phyloP scores from a whole-genome alignment of 768 basidiomycete species.

The Trametes maxima region DNA sequence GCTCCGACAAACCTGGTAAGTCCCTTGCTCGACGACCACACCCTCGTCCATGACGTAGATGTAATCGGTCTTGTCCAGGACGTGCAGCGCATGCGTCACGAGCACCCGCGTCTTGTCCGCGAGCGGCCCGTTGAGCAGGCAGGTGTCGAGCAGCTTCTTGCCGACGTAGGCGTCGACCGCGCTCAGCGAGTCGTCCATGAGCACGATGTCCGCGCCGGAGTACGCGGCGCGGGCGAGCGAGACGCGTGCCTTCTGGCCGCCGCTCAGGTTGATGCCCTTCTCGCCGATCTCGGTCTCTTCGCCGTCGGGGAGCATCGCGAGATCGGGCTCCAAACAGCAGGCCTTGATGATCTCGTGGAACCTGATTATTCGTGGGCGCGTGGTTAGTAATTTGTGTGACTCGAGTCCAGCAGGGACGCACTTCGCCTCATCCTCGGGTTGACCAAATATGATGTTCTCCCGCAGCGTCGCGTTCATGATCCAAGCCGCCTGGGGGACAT shows the following conservation, averaged over 20 bases:
- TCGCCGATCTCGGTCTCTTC: conserved; percentile 76
- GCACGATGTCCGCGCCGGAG: conserved; percentile 68
- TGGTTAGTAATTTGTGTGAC: neutral
- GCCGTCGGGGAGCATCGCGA: conserved; percentile 70
- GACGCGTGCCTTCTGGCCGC: conserved; percentile 60
- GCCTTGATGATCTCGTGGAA: conserved; percentile 60
- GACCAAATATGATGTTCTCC: conserved; percentile 77
- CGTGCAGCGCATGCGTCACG: conserved; percentile 90
- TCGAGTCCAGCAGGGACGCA: conserved; percentile 22
- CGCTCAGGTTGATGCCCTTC: conserved; percentile 71
- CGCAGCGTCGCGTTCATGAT: conserved; percentile 67
- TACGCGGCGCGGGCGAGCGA: conserved; percentile 80
- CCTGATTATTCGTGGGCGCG: conserved; percentile 32
- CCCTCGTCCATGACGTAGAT: conserved; percentile 67
- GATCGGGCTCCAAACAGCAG: conserved; percentile 71
- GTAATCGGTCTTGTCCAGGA: conserved; percentile 83
- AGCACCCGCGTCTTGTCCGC: conserved; percentile 73
- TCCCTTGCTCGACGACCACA: conserved; percentile 51
- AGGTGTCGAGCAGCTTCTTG: conserved; percentile 47
- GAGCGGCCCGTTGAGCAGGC: conserved; percentile 35
- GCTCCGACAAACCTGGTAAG: conserved; percentile 34
- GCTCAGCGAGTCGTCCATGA: conserved; percentile 81
- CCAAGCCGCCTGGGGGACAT: conserved; percentile 66
- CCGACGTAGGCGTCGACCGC: conserved; percentile 82
- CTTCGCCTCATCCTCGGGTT: conserved; percentile 59